Evolutionary conservation across 2,329 filamentous ascomycete species (phyloP).

Genomic region (Calonectria crousiana): DNA sequence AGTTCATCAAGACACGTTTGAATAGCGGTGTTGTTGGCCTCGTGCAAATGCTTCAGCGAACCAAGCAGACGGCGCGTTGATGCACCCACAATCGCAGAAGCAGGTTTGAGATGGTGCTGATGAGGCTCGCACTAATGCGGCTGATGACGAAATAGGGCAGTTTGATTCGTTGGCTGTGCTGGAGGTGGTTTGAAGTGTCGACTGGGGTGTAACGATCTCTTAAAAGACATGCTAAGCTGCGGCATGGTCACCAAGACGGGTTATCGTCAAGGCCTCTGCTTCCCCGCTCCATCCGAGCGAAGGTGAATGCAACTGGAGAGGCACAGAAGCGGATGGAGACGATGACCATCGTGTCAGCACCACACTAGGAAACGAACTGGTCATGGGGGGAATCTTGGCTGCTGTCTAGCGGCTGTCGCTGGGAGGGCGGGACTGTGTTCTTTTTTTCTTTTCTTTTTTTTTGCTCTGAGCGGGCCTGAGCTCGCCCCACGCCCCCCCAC

Average conservation of each 20-base stretch:
- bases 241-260: not conserved
- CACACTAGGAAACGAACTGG: not conserved
- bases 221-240: not conserved
- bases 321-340: not conserved
- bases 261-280: not conserved
- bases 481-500: constrained; percentile 2
- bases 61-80: not conserved
- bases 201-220: constrained; percentile 13
- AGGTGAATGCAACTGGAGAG: not conserved
- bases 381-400: not conserved
- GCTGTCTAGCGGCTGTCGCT: not conserved
- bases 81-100: not conserved
- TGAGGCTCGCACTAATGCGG: constrained; percentile 19
- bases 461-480: not conserved
- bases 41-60: not conserved
- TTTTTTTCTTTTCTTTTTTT: not conserved
- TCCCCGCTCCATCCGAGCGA: constrained; percentile 12
- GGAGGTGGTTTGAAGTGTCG: not conserved
- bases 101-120: constrained; percentile 1
- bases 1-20: not conserved
- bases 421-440: not conserved
- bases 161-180: constrained; percentile 35
- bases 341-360: not conserved
- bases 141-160: constrained; percentile 36
- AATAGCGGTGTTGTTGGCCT: not conserved